Base-by-base conservation (phyloP, 208 protist species). In the Crithidia brevicula region DNA sequence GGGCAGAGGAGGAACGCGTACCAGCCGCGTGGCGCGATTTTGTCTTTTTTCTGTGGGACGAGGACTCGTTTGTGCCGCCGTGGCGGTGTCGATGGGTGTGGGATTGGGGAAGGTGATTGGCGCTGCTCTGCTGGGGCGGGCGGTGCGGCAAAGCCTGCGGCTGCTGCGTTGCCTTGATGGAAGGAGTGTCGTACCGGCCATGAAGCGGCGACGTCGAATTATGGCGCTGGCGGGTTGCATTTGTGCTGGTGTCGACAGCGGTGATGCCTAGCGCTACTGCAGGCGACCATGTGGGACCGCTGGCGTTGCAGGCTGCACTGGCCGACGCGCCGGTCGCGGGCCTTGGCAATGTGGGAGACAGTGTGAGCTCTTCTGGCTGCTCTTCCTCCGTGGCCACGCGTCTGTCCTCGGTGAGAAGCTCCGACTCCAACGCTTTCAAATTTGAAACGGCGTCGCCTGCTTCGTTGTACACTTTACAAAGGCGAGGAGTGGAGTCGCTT, bases 391-490 rank as follows among this genome's bases (percentile, higher is more conserved):
- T 30, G 16, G 15, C 16, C 1, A 70, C 43, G 6, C 70, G 70
- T 3, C n/a, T 28, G 25, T 66, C 70, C 25, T 76, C 70, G 4
- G 54, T 51, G 0, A 69, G 62, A 33, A 64, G 56, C 30, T 27
- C 30, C 34, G 62, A 25, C 16, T 36, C 46, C 2, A 31, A 25
- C 3, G 31, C 43, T 9, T 30, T 13, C 4, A 50, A 22, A 16
- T 1, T 18, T 4, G 16, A 31, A 20, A 27, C n/a, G n/a, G n/a
- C n/a, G n/a, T n/a, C n/a, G n/a, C n/a, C n/a, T n/a, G n/a, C n/a
- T n/a, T n/a, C n/a, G n/a, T n/a, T n/a, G n/a, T n/a, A n/a, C n/a
- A n/a, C n/a, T n/a, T n/a, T n/a, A n/a, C n/a, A n/a, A n/a, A n/a
- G n/a, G n/a, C n/a, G n/a, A n/a, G n/a, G n/a, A n/a, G n/a, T n/a